Evolutionary conservation across 371 early-diverging fungal genomes (phyloP).

Genomic region (Blakeslea trispora): DNA sequence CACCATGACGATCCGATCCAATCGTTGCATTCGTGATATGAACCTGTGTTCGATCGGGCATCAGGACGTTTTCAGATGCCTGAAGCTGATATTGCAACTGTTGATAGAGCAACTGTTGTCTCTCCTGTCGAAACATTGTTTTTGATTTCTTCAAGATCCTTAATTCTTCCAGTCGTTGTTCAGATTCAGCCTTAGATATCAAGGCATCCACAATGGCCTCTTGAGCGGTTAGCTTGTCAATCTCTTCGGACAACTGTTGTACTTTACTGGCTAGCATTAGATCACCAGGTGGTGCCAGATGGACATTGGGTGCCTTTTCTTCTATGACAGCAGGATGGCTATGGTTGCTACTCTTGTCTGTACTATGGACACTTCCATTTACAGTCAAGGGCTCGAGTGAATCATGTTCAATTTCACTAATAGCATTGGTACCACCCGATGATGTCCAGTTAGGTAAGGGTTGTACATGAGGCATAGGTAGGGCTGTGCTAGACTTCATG

Average conservation of each 20-base stretch:
- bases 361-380: no score
- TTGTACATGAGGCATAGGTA: slow-evolving; percentile 41
- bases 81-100: slow-evolving; percentile 66
- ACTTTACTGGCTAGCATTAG: slow-evolving; percentile 62
- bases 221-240: slow-evolving; percentile 65
- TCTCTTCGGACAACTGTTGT: slow-evolving; percentile 50
- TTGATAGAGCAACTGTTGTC: slow-evolving; percentile 65
- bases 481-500: slow-evolving; percentile 41
- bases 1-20: slow-evolving; percentile 57
- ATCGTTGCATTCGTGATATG: slow-evolving; percentile 62
- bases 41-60: slow-evolving; percentile 64
- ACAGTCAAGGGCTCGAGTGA: slow-evolving; percentile 17
- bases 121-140: slow-evolving; percentile 58
- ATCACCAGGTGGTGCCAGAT: slow-evolving; percentile 71
- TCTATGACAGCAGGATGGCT: no score
- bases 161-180: slow-evolving; percentile 54
- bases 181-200: slow-evolving; percentile 60
- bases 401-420: slow-evolving; percentile 39
- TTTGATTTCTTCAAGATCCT: slow-evolving; percentile 67
- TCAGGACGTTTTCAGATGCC: slow-evolving; percentile 67
- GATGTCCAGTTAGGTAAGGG: slow-evolving; percentile 40
- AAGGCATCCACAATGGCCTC: slow-evolving; percentile 67
- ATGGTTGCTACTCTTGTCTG: no score
- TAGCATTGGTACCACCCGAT: slow-evolving; percentile 37
- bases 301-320: slow-evolving; percentile 46